Evolutionary conservation across 148 eudicot species (phyloP).

Genomic region (Hydrangea macrophylla): DNA sequence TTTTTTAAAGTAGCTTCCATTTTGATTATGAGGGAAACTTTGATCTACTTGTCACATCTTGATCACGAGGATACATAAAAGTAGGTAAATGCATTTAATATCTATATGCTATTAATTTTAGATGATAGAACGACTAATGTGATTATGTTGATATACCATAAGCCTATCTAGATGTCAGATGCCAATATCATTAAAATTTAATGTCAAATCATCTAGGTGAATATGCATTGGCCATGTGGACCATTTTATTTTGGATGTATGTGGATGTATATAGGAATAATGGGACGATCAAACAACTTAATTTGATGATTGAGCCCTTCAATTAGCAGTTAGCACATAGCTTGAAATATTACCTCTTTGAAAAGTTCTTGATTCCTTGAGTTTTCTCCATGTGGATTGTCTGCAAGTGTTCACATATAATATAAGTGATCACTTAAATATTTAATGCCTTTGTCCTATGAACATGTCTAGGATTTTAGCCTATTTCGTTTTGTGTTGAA

Average conservation of each 20-base stretch:
- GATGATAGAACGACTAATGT: not conserved
- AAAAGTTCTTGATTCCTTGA: too few species aligned
- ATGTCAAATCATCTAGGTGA: not conserved
- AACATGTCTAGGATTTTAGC: not conserved
- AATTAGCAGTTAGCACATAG: not conserved
- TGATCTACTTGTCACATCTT: slow-evolving; percentile 90
- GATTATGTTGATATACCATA: not conserved
- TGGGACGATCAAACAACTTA: not conserved
- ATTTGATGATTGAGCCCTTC: not conserved
- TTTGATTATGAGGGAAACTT: slow-evolving; percentile 98
- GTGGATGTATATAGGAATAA: not conserved
- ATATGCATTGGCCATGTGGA: not conserved
- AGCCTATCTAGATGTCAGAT: not conserved
- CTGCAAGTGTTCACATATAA: too few species aligned
- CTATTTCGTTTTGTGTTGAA: not conserved
- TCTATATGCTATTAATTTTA: not conserved
- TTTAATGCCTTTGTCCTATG: not conserved
- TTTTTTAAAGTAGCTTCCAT: too few species aligned
- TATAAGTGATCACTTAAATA: not conserved
- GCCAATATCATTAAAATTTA: not conserved
- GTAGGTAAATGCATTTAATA: slow-evolving; percentile 57
- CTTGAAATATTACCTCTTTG: too few species aligned
- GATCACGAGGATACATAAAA: slow-evolving; percentile 98
- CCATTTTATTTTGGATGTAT: not conserved
- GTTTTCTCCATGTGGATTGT: too few species aligned